phyloP scores from a whole-genome alignment of 2,329 filamentous ascomycete genomes.

The Aspergillus amoenus region DNA sequence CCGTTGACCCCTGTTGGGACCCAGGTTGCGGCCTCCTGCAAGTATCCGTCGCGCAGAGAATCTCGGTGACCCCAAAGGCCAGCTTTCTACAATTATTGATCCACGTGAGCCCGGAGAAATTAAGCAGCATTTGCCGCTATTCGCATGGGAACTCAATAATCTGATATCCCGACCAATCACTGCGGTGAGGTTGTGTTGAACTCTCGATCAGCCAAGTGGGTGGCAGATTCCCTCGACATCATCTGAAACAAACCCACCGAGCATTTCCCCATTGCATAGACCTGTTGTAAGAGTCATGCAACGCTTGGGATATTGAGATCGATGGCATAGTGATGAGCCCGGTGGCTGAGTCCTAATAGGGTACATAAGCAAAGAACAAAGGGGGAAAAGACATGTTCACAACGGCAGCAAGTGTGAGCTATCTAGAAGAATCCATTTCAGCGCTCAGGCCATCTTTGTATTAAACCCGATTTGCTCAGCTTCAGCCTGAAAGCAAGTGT shows the following conservation, averaged over 20 bases:
- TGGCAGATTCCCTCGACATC: constrained; percentile 1
- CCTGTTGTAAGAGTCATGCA: neutral
- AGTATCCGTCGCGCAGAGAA: constrained; percentile 22
- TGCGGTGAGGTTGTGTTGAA: neutral
- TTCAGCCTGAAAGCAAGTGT: neutral
- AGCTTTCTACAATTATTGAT: constrained; percentile 14
- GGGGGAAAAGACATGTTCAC: neutral
- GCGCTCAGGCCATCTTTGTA: neutral
- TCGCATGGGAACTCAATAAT: constrained; percentile 3
- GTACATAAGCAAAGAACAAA: neutral
- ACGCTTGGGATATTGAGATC: neutral
- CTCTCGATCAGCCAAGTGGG: constrained; percentile 16
- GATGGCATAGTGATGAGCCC: neutral
- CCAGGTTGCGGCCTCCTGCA: constrained; percentile 18
- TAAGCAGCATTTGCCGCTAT: constrained; percentile 5
- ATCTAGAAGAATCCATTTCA: neutral
- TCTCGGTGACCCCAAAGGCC: constrained; percentile 7
- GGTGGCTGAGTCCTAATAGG: neutral
- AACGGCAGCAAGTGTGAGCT: neutral
- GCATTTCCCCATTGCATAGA: neutral
- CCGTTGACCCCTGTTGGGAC: neutral
- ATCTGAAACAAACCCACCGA: constrained; percentile 16
- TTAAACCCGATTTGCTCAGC: too few species aligned
- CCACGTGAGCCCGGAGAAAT: constrained; percentile 18
- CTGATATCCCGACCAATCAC: constrained; percentile 12